phyloP scores from a whole-genome alignment of 1,139 yeast species.

The Yamadazyma atlantica region DNA sequence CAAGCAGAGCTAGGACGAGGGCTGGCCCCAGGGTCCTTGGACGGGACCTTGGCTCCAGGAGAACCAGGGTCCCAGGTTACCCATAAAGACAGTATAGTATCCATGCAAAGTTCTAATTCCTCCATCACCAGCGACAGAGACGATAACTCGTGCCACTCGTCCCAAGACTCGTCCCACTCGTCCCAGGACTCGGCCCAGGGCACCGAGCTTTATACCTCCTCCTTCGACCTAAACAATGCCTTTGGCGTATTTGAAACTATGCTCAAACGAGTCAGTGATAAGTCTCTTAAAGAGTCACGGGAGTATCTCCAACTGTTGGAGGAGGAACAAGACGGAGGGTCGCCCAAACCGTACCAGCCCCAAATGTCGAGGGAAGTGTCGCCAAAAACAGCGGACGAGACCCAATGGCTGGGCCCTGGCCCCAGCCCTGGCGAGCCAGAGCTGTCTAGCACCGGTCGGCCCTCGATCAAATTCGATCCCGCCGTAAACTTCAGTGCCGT shows the following conservation, averaged over 20 bases:
- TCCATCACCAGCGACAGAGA: conserved; percentile 2
- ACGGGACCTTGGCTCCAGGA: too few species aligned
- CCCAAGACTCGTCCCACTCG: too few species aligned
- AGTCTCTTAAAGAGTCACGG: conserved; percentile 26
- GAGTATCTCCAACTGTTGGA: conserved; percentile 19
- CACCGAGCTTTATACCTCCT: neutral
- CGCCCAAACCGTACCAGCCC: conserved; percentile 1
- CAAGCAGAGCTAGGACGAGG: conserved; percentile 1
- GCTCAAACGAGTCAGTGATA: conserved; percentile 29
- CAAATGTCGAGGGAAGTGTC: neutral
- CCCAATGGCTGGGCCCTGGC: too few species aligned
- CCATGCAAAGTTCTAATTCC: conserved; percentile 2
- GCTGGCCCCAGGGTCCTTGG: too few species aligned
- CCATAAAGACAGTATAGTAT: conserved; percentile 1
- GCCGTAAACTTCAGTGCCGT: conserved; percentile 4
- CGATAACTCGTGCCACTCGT: too few species aligned
- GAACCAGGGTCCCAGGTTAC: too few species aligned
- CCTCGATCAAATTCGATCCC: conserved; percentile 6
- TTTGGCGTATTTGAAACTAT: conserved; percentile 20
- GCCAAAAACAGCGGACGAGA: neutral
- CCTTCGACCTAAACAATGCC: neutral
- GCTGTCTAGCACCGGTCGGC: neutral
- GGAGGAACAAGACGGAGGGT: neutral
- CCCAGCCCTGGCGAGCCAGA: too few species aligned
- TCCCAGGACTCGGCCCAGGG: too few species aligned